Percentiles rank a stretch among this genome's conserved stretches.
Conservation (phyloP, 2,329 filamentous ascomycete genomes). For the Ramichloridium luteum region DNA sequence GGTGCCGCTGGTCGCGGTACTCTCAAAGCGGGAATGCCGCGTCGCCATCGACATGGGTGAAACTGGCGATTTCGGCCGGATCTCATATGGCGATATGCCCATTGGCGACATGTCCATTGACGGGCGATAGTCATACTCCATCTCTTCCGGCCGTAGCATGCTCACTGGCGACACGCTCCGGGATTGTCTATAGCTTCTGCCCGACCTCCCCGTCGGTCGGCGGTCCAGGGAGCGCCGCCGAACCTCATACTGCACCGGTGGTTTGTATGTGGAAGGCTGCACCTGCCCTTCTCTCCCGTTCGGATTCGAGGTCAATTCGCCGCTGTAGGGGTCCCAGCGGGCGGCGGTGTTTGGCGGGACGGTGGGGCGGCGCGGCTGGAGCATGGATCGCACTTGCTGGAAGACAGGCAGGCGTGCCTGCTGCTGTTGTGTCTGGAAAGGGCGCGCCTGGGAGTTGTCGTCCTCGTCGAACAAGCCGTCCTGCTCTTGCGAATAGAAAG, state of each 20-base stretch:
- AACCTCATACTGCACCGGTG: neutral
- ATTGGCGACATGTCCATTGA: constrained; percentile 1
- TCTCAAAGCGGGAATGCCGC: neutral
- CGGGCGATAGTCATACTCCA: neutral
- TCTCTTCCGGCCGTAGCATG: neutral
- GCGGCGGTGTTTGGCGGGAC: neutral
- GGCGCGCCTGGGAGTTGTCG: constrained; percentile 13
- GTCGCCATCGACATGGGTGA: constrained; percentile 15
- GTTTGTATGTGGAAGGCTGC: constrained; percentile 1
- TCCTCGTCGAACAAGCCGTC: too few relatives aligned
- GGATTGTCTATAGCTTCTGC: neutral
- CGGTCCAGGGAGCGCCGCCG: neutral
- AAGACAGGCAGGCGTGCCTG: constrained; percentile 21
- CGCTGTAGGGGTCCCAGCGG: neutral
- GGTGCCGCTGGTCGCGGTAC: too few relatives aligned
- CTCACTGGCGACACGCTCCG: neutral
- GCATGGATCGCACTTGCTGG: constrained; percentile 23
- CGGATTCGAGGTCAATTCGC: constrained; percentile 4
- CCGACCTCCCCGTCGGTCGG: neutral
- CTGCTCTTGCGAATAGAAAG: too few relatives aligned
- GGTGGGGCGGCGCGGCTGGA: constrained; percentile 10
- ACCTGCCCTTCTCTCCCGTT: neutral
- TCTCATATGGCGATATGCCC: constrained; percentile 2
- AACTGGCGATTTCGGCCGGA: constrained; percentile 11
- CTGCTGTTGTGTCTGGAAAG: too few relatives aligned